phyloP scores from a whole-genome alignment of 805 yeast species.

The Zygoascus flipseniorum region DNA sequence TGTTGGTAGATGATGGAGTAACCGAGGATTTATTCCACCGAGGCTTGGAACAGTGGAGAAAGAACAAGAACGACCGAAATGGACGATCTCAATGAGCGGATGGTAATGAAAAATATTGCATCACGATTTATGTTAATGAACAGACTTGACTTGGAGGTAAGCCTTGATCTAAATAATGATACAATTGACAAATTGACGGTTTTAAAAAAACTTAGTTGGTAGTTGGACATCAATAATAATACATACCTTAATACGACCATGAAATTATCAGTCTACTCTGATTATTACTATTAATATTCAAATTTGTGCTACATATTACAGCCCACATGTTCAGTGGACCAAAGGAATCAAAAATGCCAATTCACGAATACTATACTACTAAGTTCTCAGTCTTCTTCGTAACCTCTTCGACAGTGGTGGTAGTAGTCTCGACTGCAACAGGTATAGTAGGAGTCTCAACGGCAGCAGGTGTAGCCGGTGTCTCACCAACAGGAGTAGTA shows the following conservation, averaged over 20 bases:
- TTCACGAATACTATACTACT: background rate
- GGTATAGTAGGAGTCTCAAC: constrained; percentile 4
- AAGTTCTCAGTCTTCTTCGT: background rate
- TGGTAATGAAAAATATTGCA: background rate
- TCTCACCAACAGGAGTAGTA: constrained; percentile 1
- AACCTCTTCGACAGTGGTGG: constrained; percentile 1
- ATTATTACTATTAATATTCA: no score
- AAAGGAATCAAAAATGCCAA: background rate
- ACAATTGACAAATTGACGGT: background rate
- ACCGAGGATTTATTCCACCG: constrained; percentile 45
- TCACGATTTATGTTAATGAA: no score
- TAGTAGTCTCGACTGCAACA: constrained; percentile 4
- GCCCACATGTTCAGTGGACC: background rate
- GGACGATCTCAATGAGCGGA: no score
- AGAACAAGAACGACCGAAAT: background rate
- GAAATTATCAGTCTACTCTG: no score
- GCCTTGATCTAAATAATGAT: no score
- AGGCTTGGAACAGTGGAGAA: constrained; percentile 14
- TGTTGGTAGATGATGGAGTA: constrained; percentile 54
- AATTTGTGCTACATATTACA: no score
- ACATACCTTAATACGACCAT: no score
- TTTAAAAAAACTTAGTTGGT: background rate
- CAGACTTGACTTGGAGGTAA: no score
- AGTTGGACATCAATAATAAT: no score
- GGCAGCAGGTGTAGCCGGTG: constrained; percentile 1